phyloP scores from a whole-genome alignment of 306 rosid genomes.

The peach (Prunus persica) region Prunus_persica_NCBIv2 NC_034014.1:8206501-8207000 shows the following conservation, averaged over 20 bases:
- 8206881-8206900: no score
- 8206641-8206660: conserved; percentile 15
- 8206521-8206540: conserved; percentile 29
- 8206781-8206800: conserved; percentile 45
- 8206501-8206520: conserved; percentile 25
- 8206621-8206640: conserved; percentile 16
- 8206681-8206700: background rate
- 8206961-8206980: background rate
- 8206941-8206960: background rate
- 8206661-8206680: conserved; percentile 14
- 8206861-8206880: no score
- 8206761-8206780: conserved; percentile 86
- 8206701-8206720: background rate
- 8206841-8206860: background rate
- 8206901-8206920: no score
- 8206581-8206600: conserved; percentile 57
- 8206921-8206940: no score
- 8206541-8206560: conserved; percentile 27
- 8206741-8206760: conserved; percentile 49
- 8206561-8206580: conserved; percentile 13
- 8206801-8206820: conserved; percentile 32
- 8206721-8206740: conserved; percentile 39
- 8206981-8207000: conserved; percentile 46
- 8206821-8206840: background rate
- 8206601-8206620: conserved; percentile 43